Evolutionary conservation across 2,329 filamentous ascomycete genomes (phyloP).

Genomic region (Lachnellula suecica): DNA sequence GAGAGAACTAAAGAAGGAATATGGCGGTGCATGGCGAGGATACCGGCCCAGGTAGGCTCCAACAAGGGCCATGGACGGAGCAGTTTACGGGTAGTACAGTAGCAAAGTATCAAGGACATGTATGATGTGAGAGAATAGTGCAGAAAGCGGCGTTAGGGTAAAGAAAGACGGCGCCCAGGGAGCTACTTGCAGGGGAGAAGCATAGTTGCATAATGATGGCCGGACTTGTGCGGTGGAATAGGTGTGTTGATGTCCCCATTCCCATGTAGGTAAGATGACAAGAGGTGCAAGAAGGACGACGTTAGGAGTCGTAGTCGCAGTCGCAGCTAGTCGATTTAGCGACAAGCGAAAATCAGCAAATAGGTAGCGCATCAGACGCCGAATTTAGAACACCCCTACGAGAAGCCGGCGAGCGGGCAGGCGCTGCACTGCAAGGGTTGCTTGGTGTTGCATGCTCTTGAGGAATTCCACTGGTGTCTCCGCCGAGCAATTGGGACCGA

Average conservation of each 20-base stretch:
- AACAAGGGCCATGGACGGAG: background rate
- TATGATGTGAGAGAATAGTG: conserved; percentile 3
- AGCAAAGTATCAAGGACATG: background rate
- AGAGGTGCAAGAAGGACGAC: background rate
- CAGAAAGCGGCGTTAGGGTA: conserved; percentile 1
- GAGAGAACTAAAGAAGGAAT: conserved; percentile 13
- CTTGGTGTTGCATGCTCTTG: no score
- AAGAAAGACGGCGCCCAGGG: background rate
- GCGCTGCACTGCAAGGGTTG: no score
- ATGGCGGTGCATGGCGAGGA: conserved; percentile 12
- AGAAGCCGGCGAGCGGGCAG: no score
- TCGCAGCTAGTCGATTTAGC: background rate
- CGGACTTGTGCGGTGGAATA: background rate
- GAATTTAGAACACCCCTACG: background rate
- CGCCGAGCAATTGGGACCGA: no score
- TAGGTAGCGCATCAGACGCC: background rate
- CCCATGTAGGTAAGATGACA: background rate
- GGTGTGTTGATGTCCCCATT: background rate
- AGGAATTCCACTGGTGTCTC: background rate
- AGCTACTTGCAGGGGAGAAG: background rate
- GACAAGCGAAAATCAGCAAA: background rate
- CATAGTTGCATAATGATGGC: background rate
- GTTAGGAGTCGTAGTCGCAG: background rate
- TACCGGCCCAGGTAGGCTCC: conserved; percentile 2
- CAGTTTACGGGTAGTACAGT: conserved; percentile 4